Evolutionary conservation across 768 basidiomycete species (phyloP), one percentile per base, ranked within the genome.

Genomic region (Lepiota venenata): DNA sequence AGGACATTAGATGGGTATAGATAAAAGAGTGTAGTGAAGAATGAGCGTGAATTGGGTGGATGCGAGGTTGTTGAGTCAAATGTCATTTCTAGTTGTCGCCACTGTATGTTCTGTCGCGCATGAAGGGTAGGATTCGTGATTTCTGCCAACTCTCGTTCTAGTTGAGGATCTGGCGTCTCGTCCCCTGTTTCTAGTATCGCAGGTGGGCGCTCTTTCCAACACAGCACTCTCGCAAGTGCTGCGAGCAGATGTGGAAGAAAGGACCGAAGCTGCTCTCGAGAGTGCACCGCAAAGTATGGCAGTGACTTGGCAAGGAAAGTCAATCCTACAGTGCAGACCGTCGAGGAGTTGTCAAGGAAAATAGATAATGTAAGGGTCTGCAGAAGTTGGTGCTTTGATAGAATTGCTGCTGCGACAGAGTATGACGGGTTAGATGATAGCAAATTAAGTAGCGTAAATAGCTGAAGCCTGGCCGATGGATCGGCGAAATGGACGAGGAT

Each of bases 1-100:
- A 96, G 73, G 39, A 90, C 76, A 71, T 95, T 97, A 70, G 86
- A 89, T 1, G 94, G 94, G 73, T 91, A 97, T 45, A 94, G 81
- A 62, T 92, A 94, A 70, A 95, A 96, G 57, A 97, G 74, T 42
- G 79, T 78, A 2, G 86, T 85, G 70, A 93, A 93, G 63, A 82
- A 90, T 41, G 73, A 77, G 16, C 82, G 77, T 14, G 83, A 77
- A 3, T 82, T 79, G 15, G 90, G 88, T 1, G 81, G 71, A 25
- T 73, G 68, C 12, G 82, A 77, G n/a, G 74, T 67, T 1, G 74
- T 74, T 9, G 76, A 72, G 58, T 78, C 72, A 64, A 88, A 83
- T 1, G 82, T 75, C 60, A 75, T 72, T 46, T 88, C 83, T 22
- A 91, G 74, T 35, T 83, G 79, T 57, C 82, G 70, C 91, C 91